These are phyloP conservation scores for Ophiostoma himal-ulmi DNA, from an alignment of 2,329 filamentous ascomycete species.

Conservation along the genomic window DNA sequence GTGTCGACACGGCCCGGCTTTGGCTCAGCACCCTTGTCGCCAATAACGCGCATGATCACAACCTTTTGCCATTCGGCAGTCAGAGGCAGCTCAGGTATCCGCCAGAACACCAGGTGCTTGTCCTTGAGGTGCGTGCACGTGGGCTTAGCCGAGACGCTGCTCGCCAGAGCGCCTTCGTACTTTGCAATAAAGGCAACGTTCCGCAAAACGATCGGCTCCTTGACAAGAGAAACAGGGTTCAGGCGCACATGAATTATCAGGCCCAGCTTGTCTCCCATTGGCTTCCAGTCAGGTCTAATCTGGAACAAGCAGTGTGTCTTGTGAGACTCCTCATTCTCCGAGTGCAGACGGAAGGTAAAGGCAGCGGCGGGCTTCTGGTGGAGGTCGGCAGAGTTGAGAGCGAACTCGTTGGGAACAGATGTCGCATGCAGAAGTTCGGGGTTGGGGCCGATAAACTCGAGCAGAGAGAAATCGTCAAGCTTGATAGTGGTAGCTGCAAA, in stretches of 20 bases:
- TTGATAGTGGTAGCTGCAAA: slow-evolving; percentile 57
- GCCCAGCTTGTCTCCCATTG: slow-evolving; percentile 77
- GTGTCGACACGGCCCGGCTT: slow-evolving; percentile 71
- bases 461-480: slow-evolving; percentile 77
- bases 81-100: slow-evolving; percentile 59
- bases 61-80: slow-evolving; percentile 62
- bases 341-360: slow-evolving; percentile 87
- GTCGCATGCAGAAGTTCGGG: slow-evolving; percentile 78
- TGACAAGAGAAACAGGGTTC: slow-evolving; percentile 51
- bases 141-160: slow-evolving; percentile 69
- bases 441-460: slow-evolving; percentile 92
- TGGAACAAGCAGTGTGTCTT: slow-evolving; percentile 63
- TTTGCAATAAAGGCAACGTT: slow-evolving; percentile 70
- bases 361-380: slow-evolving; percentile 66
- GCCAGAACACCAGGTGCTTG: slow-evolving; percentile 73
- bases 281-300: slow-evolving; percentile 73
- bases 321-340: slow-evolving; percentile 49
- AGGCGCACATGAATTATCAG: slow-evolving; percentile 78
- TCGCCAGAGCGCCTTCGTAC: slow-evolving; percentile 62
- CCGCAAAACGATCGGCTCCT: slow-evolving; percentile 44
- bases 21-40: slow-evolving; percentile 30
- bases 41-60: slow-evolving; percentile 64
- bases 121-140: slow-evolving; percentile 73
- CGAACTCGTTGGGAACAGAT: slow-evolving; percentile 67
- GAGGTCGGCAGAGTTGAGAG: slow-evolving; percentile 65